Evolutionary conservation across 1,284 basidiomycete species (phyloP), one percentile per base, ranked within the genome.

Genomic region (Sanghuangporus sanghuang): DNA sequence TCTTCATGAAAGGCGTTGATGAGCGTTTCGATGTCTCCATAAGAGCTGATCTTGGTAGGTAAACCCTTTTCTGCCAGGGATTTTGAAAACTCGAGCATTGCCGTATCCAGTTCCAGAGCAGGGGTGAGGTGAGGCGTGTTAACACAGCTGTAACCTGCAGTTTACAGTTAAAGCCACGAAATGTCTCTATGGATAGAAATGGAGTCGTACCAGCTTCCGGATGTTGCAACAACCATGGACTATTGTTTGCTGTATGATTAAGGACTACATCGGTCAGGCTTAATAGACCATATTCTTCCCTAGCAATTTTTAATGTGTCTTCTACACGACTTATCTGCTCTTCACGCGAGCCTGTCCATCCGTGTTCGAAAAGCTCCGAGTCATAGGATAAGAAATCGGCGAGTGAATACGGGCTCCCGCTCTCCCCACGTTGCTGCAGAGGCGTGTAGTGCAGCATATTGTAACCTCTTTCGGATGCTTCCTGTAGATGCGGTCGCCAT

Each of bases 381-480:
- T 96, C 94, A 69, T 95, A 97, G 40, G 78, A 81, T 57, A 89
- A 77, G 77, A 98, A 96, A 71, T 96, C 86, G 62, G 85, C 84
- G 70, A 98, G 93, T 27, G 93, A 95, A 75, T 97, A 98, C 0
- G 96, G 95, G 69, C 92, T 95, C 65, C 90, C 84, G 67, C 91
- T 94, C 68, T 86, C 83, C 35, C 95, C 96, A 39, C 95, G 81
- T 71, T 93, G 89, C 73, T 98, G 95, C 14, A 98, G 79, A 0
- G 95, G 95, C 1, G 95, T 93, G 80, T 92, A 98, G 73, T 98
- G 96, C 50, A 98, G 78, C 92, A 96, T 95, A 68, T 95, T 98
- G 79, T 98, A 98, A 0, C 96, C 95, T 58, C 95, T 81, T 65
- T 92, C 82, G 64, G 86, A 85, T 5, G 93, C 90, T 74, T 95